phyloP scores from a whole-genome alignment of 2,329 filamentous ascomycete species.

The Aspergillus sp. region DNA sequence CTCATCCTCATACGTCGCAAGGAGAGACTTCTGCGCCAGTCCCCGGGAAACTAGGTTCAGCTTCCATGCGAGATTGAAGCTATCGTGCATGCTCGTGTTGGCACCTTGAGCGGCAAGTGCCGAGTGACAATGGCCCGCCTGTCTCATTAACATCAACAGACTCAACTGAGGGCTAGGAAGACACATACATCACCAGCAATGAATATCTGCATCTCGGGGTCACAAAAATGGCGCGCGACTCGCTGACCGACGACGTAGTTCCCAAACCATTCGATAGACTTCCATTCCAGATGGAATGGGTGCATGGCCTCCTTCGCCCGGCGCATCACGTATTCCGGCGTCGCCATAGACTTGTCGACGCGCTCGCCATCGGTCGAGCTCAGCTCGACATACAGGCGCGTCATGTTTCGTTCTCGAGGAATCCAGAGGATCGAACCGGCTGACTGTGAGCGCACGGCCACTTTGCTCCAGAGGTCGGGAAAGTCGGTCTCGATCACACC shows the following conservation, averaged over 20 bases:
- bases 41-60: conserved; percentile 27
- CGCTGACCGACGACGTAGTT: conserved; percentile 51
- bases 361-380: conserved; percentile 23
- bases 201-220: conserved; percentile 42
- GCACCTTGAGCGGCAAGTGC: conserved; percentile 33
- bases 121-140: conserved; percentile 31
- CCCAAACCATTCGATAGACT: conserved; percentile 48
- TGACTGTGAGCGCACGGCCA: conserved; percentile 64
- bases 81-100: conserved; percentile 37
- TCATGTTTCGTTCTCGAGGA: conserved; percentile 70
- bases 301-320: conserved; percentile 41
- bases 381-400: conserved; percentile 55
- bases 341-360: conserved; percentile 35
- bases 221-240: conserved; percentile 46
- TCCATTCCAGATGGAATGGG: conserved; percentile 47
- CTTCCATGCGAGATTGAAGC: conserved; percentile 37
- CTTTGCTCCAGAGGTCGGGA: conserved; percentile 73
- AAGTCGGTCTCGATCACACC: conserved; percentile 65
- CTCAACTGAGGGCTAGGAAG: not conserved
- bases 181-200: conserved; percentile 47
- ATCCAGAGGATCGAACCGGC: conserved; percentile 71
- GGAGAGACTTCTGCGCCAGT: conserved; percentile 20
- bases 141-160: not conserved
- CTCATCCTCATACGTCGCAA: conserved; percentile 30
- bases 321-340: conserved; percentile 68